Evolutionary conservation across 768 basidiomycete species (phyloP).

Genomic region (Phallus indusiatus): DNA sequence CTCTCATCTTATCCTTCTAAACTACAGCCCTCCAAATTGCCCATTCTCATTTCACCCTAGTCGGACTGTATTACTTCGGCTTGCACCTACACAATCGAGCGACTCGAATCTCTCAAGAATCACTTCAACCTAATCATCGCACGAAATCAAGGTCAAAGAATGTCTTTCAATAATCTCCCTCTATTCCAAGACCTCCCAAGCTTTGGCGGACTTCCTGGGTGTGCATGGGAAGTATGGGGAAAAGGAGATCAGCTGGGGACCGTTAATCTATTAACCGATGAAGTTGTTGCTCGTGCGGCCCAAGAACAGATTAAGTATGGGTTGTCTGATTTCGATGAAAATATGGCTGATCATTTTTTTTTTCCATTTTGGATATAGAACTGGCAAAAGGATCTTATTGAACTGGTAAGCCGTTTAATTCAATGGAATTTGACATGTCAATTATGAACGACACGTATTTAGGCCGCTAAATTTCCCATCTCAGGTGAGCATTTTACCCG

Average conservation of each 20-base stretch:
- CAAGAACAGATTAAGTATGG: constrained; percentile 49
- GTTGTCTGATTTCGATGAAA: background rate
- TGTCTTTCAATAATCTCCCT: constrained; percentile 18
- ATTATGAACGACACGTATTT: background rate
- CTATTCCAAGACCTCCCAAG: constrained; percentile 40
- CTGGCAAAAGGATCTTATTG: constrained; percentile 45
- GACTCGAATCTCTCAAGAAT: background rate
- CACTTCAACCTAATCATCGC: background rate
- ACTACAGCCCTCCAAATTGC: too few species aligned
- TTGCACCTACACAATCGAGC: background rate
- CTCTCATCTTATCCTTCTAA: too few species aligned
- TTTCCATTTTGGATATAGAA: constrained; percentile 22
- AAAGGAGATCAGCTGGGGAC: constrained; percentile 57
- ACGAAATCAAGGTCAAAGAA: background rate
- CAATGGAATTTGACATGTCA: background rate
- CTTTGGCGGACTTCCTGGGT: constrained; percentile 38
- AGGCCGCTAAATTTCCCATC: constrained; percentile 64
- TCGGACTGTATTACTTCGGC: too few species aligned
- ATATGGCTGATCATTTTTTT: background rate
- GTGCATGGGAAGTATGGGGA: constrained; percentile 65
- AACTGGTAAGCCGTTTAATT: constrained; percentile 41
- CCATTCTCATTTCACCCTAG: background rate
- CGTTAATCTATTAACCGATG: constrained; percentile 53
- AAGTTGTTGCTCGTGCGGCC: constrained; percentile 50
- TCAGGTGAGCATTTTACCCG: too few species aligned